These are phyloP conservation scores for Leccinum imitatum DNA, from an alignment of 768 basidiomycete genomes.

Conservation along the genomic window DNA sequence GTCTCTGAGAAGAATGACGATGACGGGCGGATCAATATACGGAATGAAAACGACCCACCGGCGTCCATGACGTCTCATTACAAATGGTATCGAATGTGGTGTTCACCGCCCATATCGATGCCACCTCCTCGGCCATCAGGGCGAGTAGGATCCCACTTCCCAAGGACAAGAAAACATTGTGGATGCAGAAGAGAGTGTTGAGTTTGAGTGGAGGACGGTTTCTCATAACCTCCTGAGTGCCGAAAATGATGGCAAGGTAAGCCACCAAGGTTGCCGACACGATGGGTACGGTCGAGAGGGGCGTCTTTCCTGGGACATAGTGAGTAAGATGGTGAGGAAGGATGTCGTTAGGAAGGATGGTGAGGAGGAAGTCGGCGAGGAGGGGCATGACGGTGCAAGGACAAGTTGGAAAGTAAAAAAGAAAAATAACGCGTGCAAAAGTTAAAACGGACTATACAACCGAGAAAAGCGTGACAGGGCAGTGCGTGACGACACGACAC, in stretches of 20 bases:
- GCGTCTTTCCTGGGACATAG: slow-evolving; percentile 57
- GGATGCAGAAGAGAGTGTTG: slow-evolving; percentile 80
- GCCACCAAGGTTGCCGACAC: slow-evolving; percentile 69
- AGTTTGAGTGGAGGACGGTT: slow-evolving; percentile 70
- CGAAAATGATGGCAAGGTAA: slow-evolving; percentile 90
- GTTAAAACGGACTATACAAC: slow-evolving; percentile 27
- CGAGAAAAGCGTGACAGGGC: slow-evolving; percentile 29
- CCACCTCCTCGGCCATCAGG: slow-evolving; percentile 91
- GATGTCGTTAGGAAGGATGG: slow-evolving; percentile 50
- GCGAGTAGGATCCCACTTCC: slow-evolving; percentile 83
- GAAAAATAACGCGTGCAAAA: slow-evolving; percentile 14
- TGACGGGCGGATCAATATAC: neutral
- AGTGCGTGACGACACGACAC: slow-evolving; percentile 4
- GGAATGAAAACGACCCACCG: slow-evolving; percentile 50
- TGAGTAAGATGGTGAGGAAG: slow-evolving; percentile 37
- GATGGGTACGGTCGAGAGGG: slow-evolving; percentile 58
- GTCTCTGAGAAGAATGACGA: slow-evolving; percentile 47
- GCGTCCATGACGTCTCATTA: slow-evolving; percentile 75
- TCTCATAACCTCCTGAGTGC: slow-evolving; percentile 82
- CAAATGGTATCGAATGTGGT: slow-evolving; percentile 82
- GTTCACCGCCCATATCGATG: slow-evolving; percentile 72
- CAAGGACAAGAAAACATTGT: slow-evolving; percentile 84
- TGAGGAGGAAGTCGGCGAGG: slow-evolving; percentile 71
- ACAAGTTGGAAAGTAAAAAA: slow-evolving; percentile 24
- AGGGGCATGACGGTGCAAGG: slow-evolving; percentile 54